These are phyloP conservation scores for Dissophora ornata DNA, from an alignment of 192 early-diverging fungal species.

Conservation along the genomic window DNA sequence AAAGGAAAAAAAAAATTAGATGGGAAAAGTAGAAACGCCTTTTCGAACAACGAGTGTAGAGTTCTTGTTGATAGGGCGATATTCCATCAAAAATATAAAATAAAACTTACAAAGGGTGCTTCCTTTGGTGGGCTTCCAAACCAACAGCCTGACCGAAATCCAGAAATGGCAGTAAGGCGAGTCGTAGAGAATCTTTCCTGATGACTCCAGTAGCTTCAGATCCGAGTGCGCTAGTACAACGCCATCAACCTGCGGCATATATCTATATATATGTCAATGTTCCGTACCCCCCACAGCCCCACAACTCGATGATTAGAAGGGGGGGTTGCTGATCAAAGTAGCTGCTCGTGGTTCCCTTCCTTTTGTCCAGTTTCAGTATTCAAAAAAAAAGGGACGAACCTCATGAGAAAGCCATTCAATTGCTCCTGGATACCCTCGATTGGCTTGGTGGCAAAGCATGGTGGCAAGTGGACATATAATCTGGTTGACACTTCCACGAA, in stretches of 20 bases:
- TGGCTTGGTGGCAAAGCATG: conserved; percentile 67
- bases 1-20: too few species aligned
- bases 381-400: conserved; percentile 61
- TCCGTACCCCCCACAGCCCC: too few species aligned
- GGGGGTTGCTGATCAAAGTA: too few species aligned
- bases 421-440: conserved; percentile 71
- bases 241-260: conserved; percentile 87
- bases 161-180: conserved; percentile 86
- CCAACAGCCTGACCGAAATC: conserved; percentile 72
- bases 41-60: too few species aligned
- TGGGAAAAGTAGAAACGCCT: too few species aligned
- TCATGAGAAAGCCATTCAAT: conserved; percentile 76
- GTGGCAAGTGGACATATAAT: conserved; percentile 74
- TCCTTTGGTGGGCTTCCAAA: conserved; percentile 83
- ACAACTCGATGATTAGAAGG: too few species aligned
- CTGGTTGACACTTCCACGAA: conserved; percentile 44
- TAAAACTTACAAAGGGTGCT: conserved; percentile 64
- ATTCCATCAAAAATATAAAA: conserved; percentile 1
- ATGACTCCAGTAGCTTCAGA: conserved; percentile 65
- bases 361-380: too few species aligned
- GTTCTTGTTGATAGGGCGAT: too few species aligned
- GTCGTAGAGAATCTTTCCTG: conserved; percentile 82
- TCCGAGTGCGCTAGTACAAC: conserved; percentile 86
- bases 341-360: too few species aligned
- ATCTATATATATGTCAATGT: conserved; percentile 70